Conservation (phyloP, 805 yeast species). For the Grigorovia transvaalensis region DNA sequence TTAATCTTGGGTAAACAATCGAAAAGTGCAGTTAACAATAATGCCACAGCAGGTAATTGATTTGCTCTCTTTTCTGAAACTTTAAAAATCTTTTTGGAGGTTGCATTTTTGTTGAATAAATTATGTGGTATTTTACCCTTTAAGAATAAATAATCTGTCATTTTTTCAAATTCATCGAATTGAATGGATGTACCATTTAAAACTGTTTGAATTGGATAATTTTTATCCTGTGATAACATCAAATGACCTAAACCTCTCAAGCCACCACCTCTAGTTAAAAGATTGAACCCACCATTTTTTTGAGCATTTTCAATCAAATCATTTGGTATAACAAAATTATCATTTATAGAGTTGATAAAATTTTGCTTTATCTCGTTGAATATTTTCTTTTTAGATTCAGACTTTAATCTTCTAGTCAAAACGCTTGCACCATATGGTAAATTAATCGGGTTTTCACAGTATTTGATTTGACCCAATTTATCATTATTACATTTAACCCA, state of each 20-base stretch:
- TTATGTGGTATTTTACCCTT: conserved; percentile 38
- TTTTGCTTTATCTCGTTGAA: conserved; percentile 41
- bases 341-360: conserved; percentile 41
- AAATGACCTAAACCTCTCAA: conserved; percentile 60
- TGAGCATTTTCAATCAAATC: conserved; percentile 41
- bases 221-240: conserved; percentile 39
- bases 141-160: conserved; percentile 42
- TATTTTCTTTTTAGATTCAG: conserved; percentile 40
- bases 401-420: conserved; percentile 42
- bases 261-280: conserved; percentile 69
- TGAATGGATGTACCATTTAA: conserved; percentile 60
- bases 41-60: conserved; percentile 62
- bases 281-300: conserved; percentile 47
- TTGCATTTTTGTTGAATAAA: conserved; percentile 14
- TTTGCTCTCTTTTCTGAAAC: conserved; percentile 55
- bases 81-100: conserved; percentile 41
- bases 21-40: conserved; percentile 51
- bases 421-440: conserved; percentile 71
- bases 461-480: conserved; percentile 40
- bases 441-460: conserved; percentile 49
- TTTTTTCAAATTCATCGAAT: conserved; percentile 38
- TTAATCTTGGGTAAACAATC: conserved; percentile 50
- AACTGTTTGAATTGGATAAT: conserved; percentile 59
- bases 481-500: conserved; percentile 45
- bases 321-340: conserved; percentile 42